These are phyloP conservation scores for Podaxis rugospora DNA, from an alignment of 768 basidiomycete genomes.

Conservation along the genomic window DNA sequence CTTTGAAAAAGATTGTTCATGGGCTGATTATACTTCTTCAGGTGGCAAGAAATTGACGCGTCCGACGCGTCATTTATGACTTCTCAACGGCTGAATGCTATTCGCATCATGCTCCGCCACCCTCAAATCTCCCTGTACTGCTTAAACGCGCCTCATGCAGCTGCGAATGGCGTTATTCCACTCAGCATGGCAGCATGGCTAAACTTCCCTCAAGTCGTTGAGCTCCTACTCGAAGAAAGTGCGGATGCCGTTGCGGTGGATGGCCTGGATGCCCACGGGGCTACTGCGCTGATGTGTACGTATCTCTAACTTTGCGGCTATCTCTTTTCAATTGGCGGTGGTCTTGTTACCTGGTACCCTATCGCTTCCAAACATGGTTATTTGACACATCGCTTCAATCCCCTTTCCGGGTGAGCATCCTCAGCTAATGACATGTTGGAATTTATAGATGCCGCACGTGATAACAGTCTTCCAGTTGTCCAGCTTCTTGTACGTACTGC, in stretches of 20 bases:
- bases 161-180: conserved; percentile 71
- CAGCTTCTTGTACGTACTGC: conserved; percentile 49
- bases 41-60: conserved; percentile 69
- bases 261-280: conserved; percentile 69
- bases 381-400: conserved; percentile 1
- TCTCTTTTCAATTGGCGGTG: neutral
- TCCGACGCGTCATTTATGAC: conserved; percentile 67
- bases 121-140: conserved; percentile 62
- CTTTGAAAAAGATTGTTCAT: neutral
- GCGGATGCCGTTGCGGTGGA: conserved; percentile 63
- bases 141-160: conserved; percentile 67
- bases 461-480: conserved; percentile 66
- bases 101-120: conserved; percentile 51
- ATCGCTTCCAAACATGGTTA: neutral
- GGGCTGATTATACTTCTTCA: conserved; percentile 21
- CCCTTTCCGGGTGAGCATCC: neutral
- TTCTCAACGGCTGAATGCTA: conserved; percentile 47
- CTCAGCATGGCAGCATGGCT: conserved; percentile 80
- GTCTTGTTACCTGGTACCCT: neutral
- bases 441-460: conserved; percentile 66
- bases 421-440: conserved; percentile 13
- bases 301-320: conserved; percentile 15
- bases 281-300: conserved; percentile 84
- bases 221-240: conserved; percentile 59
- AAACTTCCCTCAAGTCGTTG: conserved; percentile 57